Base-by-base conservation (phyloP, 75 land plant genomes). In the Gnetum montanum region DNA sequence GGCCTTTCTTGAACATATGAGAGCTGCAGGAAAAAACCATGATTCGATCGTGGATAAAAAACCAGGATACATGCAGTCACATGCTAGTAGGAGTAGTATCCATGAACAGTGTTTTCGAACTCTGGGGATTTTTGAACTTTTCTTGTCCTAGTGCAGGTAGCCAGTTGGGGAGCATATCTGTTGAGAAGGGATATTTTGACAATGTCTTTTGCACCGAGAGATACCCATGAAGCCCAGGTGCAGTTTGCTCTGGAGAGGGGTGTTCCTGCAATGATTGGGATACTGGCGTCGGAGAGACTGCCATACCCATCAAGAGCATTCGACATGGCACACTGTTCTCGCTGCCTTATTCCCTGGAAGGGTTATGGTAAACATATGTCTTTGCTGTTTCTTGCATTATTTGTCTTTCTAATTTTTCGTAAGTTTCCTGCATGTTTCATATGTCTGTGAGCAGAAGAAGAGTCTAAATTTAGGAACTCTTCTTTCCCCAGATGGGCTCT, bases 151-250 rank as follows among this genome's bases (percentile, higher is more conserved):
- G n/a, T 59, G 46, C 34, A 83, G 86, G 86, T 83, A 16, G 86
- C 86, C 29, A 83, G 86, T 46, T 83, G 86, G 86, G 86, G 86
- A 36, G 86, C 86, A 10, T 83, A 83, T 57, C 63, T 79, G 43
- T 66, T 74, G 30, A 76, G 68, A 49, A 83, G 71, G 58, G 44
- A 79, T 23, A 71, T 83, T 8, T 30, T 83, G 24, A 47, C 83
- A 29, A 75, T 83, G 83, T 83, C 86, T 8, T 79, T 83, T 62
- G 86, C 86, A 12, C 86, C 86, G 25, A 67, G 75, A 54, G 86
- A 83, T 34, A 62, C 71, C 10, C 86, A 83, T 43, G 83, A 80
- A 57, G 84, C 83, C 22, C 86, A 83, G 51, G 75, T 83, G 12
- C 81, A 77, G 57, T 83, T 83, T 60, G 86, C 86, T 16, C 56